Percentiles rank a stretch among this genome's conserved stretches.
Evolutionary conservation across 208 protist species (phyloP).

Genomic region (Trypanosoma conorhini): DNA sequence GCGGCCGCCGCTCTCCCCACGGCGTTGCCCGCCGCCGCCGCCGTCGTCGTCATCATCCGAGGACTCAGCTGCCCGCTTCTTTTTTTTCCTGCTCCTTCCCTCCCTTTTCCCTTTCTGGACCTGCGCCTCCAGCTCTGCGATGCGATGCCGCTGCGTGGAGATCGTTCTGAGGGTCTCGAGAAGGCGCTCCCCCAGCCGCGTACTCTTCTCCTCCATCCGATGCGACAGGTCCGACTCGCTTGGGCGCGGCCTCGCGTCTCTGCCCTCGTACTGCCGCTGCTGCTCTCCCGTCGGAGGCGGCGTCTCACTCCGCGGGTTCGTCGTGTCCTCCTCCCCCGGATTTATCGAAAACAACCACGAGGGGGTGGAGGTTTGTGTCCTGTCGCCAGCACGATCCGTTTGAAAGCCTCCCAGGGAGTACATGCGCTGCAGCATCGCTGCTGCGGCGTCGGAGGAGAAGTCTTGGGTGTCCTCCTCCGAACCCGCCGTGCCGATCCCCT

Average conservation of each 20-base stretch:
- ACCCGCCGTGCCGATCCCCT: background rate
- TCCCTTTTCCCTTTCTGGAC: constrained; percentile 25
- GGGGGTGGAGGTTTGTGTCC: background rate
- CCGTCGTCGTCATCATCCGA: background rate
- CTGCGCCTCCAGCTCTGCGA: constrained; percentile 62
- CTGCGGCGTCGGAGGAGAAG: background rate
- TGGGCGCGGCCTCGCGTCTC: background rate
- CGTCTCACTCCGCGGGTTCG: constrained; percentile 25
- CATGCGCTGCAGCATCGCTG: background rate
- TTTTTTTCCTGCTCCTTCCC: background rate
- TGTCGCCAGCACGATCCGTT: background rate
- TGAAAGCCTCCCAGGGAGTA: background rate
- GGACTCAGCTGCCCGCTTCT: background rate
- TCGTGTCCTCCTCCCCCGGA: constrained; percentile 3
- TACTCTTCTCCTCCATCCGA: background rate
- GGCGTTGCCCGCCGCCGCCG: background rate
- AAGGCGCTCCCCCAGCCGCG: constrained; percentile 12
- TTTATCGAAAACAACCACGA: background rate
- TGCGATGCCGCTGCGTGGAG: constrained; percentile 41
- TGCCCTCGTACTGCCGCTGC: constrained; percentile 9
- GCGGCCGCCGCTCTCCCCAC: background rate
- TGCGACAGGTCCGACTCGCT: background rate
- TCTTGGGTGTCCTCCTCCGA: background rate
- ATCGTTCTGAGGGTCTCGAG: constrained; percentile 47
- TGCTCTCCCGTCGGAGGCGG: constrained; percentile 35